Conservation (phyloP, 495 filamentous ascomycete species). For the Xylaria acuta region DNA sequence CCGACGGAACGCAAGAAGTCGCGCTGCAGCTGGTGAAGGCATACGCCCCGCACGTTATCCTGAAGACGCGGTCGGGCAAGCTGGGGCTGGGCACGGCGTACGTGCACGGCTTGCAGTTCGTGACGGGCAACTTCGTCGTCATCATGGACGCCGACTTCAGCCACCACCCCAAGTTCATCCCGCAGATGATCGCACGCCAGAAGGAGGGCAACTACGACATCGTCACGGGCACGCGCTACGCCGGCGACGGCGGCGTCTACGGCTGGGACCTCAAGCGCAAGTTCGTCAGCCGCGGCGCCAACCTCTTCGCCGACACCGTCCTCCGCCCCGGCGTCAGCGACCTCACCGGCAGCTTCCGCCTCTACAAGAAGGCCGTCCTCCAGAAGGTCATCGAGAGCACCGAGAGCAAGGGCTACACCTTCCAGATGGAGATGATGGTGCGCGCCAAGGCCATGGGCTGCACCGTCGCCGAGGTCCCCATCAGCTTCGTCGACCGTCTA, state of each 20-base stretch:
- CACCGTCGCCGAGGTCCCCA: constrained; percentile 90
- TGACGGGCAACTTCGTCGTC: constrained; percentile 90
- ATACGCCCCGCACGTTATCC: constrained; percentile 78
- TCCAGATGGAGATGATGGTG: constrained; percentile 94
- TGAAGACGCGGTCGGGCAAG: constrained; percentile 89
- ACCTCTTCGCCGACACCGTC: constrained; percentile 94
- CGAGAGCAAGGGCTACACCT: constrained; percentile 94
- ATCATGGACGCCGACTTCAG: constrained; percentile 99
- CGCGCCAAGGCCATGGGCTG: constrained; percentile 92
- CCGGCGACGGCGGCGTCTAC: constrained; percentile 88
- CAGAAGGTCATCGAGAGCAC: constrained; percentile 89
- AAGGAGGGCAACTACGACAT: constrained; percentile 81
- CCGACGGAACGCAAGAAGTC: constrained; percentile 90
- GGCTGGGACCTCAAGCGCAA: constrained; percentile 98
- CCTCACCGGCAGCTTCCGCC: constrained; percentile 88
- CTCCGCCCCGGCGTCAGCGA: constrained; percentile 95
- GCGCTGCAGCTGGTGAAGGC: constrained; percentile 86
- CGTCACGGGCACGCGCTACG: constrained; percentile 94
- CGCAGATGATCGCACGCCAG: constrained; percentile 82
- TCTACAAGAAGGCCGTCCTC: constrained; percentile 91
- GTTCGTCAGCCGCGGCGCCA: constrained; percentile 87
- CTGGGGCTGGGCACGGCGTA: constrained; percentile 97
- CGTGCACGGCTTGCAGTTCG: constrained; percentile 89
- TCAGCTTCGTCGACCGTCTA: constrained; percentile 92
- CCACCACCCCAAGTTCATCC: constrained; percentile 97